These are phyloP conservation scores for Bipolaris oryzae DNA, from an alignment of 2,329 filamentous ascomycete genomes.

Conservation along the genomic window DNA sequence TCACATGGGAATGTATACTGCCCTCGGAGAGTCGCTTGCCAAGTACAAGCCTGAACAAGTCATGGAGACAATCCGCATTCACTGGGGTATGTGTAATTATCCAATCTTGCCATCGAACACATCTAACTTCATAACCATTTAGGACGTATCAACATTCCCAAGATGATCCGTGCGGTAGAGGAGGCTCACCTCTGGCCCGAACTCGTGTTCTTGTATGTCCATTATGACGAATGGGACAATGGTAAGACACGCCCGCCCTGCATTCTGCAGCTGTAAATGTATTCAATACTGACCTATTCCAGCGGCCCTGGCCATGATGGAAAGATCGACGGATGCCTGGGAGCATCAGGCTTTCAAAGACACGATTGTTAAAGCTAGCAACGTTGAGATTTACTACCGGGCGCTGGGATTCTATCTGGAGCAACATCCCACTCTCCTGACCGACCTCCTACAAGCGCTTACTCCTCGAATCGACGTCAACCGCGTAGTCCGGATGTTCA, in stretches of 20 bases:
- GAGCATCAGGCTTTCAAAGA: constrained; percentile 99
- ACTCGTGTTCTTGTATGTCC: constrained; percentile 88
- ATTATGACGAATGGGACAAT: constrained; percentile 98
- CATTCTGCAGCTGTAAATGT: too few species aligned
- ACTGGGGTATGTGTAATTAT: constrained; percentile 68
- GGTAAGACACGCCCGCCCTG: too few species aligned
- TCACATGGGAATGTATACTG: constrained; percentile 97
- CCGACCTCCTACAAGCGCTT: constrained; percentile 89
- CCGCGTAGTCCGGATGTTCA: constrained; percentile 98
- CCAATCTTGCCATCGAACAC: too few species aligned
- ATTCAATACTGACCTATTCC: too few species aligned
- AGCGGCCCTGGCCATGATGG: constrained; percentile 95
- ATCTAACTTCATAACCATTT: not conserved
- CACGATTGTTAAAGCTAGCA: constrained; percentile 95
- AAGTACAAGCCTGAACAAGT: constrained; percentile 91
- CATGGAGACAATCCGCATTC: constrained; percentile 98
- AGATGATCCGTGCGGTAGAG: constrained; percentile 92
- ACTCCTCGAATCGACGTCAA: constrained; percentile 97
- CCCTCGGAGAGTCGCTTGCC: constrained; percentile 86
- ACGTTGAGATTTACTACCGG: constrained; percentile 98
- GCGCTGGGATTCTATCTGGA: constrained; percentile 96
- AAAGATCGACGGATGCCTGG: constrained; percentile 96
- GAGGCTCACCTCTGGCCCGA: constrained; percentile 97
- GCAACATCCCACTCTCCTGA: constrained; percentile 92
- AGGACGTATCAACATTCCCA: constrained; percentile 90